Conservation (phyloP, 306 rosid species). For the Astragalus membranaceus region DNA sequence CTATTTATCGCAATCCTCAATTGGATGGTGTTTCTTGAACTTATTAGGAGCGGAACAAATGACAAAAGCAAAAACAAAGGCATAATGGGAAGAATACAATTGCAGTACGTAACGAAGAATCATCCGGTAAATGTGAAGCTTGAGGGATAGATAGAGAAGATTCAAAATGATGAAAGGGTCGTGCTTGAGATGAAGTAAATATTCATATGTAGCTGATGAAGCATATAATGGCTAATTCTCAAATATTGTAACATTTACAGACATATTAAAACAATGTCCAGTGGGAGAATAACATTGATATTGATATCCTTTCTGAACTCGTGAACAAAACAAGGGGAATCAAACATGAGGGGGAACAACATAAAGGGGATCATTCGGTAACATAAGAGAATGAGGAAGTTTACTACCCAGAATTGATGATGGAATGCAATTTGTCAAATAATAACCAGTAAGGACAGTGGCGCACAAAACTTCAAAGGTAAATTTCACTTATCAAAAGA, state of each 20-base stretch:
- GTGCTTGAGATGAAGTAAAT: background rate
- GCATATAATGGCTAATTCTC: background rate
- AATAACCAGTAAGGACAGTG: background rate
- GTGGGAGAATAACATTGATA: background rate
- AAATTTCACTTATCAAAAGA: background rate
- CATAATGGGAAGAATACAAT: too few relatives aligned
- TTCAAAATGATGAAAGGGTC: background rate
- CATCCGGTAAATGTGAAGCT: background rate
- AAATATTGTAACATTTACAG: background rate
- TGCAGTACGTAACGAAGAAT: background rate
- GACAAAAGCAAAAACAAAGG: too few relatives aligned
- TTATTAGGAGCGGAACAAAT: too few relatives aligned
- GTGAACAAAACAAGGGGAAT: background rate
- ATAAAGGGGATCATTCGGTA: background rate
- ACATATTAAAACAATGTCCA: background rate
- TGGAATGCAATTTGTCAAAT: background rate
- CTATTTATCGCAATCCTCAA: too few relatives aligned
- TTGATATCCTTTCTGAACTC: background rate
- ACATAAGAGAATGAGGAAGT: background rate
- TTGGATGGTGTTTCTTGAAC: too few relatives aligned
- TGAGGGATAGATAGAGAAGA: background rate
- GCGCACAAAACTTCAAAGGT: background rate
- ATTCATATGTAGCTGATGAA: background rate
- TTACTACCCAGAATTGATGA: background rate
- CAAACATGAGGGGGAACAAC: background rate